Percentiles rank a stretch among this genome's conserved stretches.
These are phyloP conservation scores for Pestalotiopsis sp. DNA, from an alignment of 2,329 filamentous ascomycete species.

Conservation along the genomic window DNA sequence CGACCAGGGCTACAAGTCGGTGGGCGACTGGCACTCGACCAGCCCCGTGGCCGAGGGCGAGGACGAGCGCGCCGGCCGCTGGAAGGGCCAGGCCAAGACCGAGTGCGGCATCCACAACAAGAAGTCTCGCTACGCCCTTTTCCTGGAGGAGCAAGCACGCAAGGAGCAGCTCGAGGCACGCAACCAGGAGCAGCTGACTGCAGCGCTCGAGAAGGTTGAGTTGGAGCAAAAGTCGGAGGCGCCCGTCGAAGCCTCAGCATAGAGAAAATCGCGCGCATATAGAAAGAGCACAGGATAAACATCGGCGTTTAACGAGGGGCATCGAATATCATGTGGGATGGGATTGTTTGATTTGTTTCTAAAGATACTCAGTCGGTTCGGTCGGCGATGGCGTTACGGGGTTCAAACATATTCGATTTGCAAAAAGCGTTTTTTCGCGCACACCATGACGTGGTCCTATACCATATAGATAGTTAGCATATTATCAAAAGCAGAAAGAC, in stretches of 20 bases:
- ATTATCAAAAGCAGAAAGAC: background rate
- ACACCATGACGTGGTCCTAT: background rate
- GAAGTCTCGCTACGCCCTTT: constrained; percentile 88
- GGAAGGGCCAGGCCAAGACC: constrained; percentile 95
- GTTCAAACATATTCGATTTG: background rate
- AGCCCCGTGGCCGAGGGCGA: constrained; percentile 86
- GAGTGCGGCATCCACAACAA: constrained; percentile 99
- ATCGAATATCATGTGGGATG: background rate
- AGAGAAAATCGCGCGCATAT: background rate
- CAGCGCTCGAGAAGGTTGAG: constrained; percentile 22
- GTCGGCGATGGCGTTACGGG: constrained; percentile 1
- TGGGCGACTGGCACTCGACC: constrained; percentile 98
- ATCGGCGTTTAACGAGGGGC: background rate
- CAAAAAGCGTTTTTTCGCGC: background rate
- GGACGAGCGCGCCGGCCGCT: constrained; percentile 92
- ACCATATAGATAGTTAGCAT: constrained; percentile 3
- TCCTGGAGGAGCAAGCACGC: constrained; percentile 70
- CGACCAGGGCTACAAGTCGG: constrained; percentile 93
- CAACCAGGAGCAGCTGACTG: constrained; percentile 34
- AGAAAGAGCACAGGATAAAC: background rate
- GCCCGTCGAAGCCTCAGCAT: background rate
- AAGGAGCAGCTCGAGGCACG: constrained; percentile 66
- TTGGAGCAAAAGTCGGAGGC: constrained; percentile 9
- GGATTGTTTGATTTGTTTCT: background rate
- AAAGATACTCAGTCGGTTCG: background rate